Evolutionary conservation across 768 basidiomycete species (phyloP).

Genomic region (Tulasnella sp.): DNA sequence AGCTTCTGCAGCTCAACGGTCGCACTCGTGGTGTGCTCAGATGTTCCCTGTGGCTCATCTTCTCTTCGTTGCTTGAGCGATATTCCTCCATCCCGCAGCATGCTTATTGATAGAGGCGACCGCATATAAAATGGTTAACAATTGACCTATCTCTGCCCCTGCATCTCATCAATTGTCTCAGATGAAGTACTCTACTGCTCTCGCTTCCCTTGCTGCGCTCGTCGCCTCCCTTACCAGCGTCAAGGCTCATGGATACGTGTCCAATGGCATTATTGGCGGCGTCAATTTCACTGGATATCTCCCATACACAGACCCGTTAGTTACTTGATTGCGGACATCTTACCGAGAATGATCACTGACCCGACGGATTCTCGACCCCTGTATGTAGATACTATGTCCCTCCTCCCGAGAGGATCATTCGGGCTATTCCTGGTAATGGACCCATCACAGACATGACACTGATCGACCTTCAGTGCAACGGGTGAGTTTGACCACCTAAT

Average conservation of each 20-base stretch:
- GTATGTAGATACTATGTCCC: constrained; percentile 26
- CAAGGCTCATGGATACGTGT: constrained; percentile 34
- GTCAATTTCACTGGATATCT: constrained; percentile 32
- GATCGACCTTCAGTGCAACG: constrained; percentile 32
- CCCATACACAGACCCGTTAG: constrained; percentile 25
- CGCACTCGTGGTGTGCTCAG: no score
- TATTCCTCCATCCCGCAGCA: no score
- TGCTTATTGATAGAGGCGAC: no score
- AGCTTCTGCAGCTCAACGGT: no score
- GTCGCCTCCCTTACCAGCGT: constrained; percentile 18
- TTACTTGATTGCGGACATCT: not conserved
- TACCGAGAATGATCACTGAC: constrained; percentile 23
- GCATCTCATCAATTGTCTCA: no score
- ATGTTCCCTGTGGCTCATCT: no score
- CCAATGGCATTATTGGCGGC: constrained; percentile 30
- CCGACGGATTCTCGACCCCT: not conserved
- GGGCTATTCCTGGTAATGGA: constrained; percentile 34
- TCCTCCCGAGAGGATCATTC: constrained; percentile 33
- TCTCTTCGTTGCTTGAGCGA: no score
- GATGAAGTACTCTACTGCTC: not conserved
- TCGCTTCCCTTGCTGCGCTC: constrained; percentile 5
- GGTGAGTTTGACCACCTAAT: constrained; percentile 2
- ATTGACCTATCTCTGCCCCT: no score
- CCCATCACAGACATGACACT: constrained; percentile 32
- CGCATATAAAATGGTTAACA: no score